Conservation (phyloP, 192 early-diverging fungal species). For the Coemansia sp. region DNA sequence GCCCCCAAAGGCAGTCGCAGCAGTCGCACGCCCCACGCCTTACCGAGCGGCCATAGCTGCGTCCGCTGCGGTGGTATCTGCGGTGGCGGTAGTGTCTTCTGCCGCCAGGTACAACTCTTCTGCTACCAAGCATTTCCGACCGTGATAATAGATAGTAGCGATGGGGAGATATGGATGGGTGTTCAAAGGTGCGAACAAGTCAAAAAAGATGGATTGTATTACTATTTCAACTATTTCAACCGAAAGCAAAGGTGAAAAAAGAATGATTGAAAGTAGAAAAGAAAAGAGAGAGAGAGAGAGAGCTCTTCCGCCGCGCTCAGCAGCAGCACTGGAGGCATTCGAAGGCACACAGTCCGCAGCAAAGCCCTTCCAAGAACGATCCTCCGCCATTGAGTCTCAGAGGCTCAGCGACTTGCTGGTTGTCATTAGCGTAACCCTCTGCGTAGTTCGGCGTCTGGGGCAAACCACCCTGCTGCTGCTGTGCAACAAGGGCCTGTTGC, state of each 20-base stretch:
- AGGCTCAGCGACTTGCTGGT: not conserved
- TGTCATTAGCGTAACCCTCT: not conserved
- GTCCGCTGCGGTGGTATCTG: slow-evolving; percentile 2
- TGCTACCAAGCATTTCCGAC: slow-evolving; percentile 13
- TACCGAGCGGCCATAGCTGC: not conserved
- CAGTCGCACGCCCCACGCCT: slow-evolving; percentile 4
- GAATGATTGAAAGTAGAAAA: not conserved
- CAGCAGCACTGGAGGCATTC: not conserved
- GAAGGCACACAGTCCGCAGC: not conserved
- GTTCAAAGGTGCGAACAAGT: too few species aligned
- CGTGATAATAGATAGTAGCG: too few species aligned
- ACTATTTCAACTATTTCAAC: too few species aligned
- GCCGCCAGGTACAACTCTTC: slow-evolving; percentile 13
- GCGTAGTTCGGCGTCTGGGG: not conserved
- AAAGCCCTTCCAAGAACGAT: not conserved
- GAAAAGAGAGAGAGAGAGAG: not conserved
- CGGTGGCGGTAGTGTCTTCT: slow-evolving; percentile 8
- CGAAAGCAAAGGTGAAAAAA: too few species aligned
- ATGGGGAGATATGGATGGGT: too few species aligned
- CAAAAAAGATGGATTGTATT: too few species aligned
- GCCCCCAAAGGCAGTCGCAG: slow-evolving; percentile 10
- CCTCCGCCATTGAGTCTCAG: not conserved
- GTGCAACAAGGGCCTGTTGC: not conserved
- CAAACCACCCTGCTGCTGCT: not conserved
- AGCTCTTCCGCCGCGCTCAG: not conserved